Conservation (phyloP, 2,329 filamentous ascomycete species). For the Botrytis tulipae region DNA sequence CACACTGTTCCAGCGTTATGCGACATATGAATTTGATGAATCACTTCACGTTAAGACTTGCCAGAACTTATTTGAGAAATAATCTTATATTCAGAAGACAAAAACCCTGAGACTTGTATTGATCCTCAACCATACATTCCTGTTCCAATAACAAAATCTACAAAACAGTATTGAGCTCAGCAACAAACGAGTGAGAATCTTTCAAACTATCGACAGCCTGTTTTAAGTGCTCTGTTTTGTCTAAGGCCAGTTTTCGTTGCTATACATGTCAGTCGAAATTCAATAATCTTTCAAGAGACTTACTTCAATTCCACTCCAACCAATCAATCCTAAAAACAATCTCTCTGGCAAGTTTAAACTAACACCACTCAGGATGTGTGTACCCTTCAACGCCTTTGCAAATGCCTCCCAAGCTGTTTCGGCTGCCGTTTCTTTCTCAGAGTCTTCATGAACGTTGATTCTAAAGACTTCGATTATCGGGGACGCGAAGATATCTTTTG, state of each 20-base stretch:
- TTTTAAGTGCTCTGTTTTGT: not conserved
- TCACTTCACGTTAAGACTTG: not conserved
- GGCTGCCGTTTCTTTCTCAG: not conserved
- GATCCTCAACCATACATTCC: not conserved
- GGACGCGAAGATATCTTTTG: slow-evolving; percentile 6
- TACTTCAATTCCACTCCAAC: slow-evolving; percentile 12
- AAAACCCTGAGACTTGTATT: not conserved
- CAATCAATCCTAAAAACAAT: not conserved
- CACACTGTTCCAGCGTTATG: not conserved
- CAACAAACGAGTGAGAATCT: slow-evolving; percentile 1
- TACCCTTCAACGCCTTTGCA: not conserved
- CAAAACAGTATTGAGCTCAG: not conserved
- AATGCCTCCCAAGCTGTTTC: not conserved
- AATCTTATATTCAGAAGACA: not conserved
- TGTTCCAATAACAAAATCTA: not conserved
- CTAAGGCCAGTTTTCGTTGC: not conserved
- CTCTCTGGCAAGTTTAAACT: slow-evolving; percentile 11
- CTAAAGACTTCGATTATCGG: slow-evolving; percentile 7
- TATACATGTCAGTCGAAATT: slow-evolving; percentile 1
- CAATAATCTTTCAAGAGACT: not conserved
- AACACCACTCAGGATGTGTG: not conserved
- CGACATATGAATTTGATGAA: not conserved
- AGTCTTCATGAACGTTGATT: not conserved
- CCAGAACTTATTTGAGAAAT: accelerated
- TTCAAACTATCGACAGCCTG: not conserved